Evolutionary conservation across 2,329 filamentous ascomycete species (phyloP), one percentile per base, ranked within the genome.

Genomic region (Curvularia spicifera): DNA sequence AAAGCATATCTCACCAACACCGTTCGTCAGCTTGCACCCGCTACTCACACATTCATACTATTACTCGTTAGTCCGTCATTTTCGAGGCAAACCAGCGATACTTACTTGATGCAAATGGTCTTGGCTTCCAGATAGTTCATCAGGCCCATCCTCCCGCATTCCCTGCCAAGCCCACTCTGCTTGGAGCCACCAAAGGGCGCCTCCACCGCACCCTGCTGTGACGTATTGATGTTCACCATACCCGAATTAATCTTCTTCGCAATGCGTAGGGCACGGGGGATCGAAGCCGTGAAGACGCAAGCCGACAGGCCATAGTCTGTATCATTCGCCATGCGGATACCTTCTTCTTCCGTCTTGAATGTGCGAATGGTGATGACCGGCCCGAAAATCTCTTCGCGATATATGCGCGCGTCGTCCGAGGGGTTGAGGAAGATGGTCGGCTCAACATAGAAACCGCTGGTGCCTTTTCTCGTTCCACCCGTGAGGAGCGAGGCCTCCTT

Each of bases 261-360:
- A 6, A 49, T 49, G 8, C 31, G 33, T 13, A 49, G 22, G 2
- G 47, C 47, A 37, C 20, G 33, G 15, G 22, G 8, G 0, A 28
- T 5, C 12, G 33, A 49, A 7, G 33, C 33, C 5, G 47, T 49
- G 15, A 39, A 49, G 13, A 39, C 13, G 33, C 22, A 49, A n/a
- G 47, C 7, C 5, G 33, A 28, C 5, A 37, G 10, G 1, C 72
- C 72, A 49, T 65, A 76, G 18, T 48, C 57, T 2, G 72, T 72
- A 39, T 76, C 71, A 39, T 76, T 75, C 1, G 72, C 72, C 56
- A 76, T 44, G 42, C 61, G 49, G 35, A 76, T 61, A 0, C 63
- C 73, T 48, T 75, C 74, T 33, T 73, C 71, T 51, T 76, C 74
- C 5, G 69, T 71, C 57, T 70, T 68, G 61, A 76, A 76, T 15